phyloP scores from a whole-genome alignment of 75 land plant species.

The Cryptomeria japonica region DNA sequence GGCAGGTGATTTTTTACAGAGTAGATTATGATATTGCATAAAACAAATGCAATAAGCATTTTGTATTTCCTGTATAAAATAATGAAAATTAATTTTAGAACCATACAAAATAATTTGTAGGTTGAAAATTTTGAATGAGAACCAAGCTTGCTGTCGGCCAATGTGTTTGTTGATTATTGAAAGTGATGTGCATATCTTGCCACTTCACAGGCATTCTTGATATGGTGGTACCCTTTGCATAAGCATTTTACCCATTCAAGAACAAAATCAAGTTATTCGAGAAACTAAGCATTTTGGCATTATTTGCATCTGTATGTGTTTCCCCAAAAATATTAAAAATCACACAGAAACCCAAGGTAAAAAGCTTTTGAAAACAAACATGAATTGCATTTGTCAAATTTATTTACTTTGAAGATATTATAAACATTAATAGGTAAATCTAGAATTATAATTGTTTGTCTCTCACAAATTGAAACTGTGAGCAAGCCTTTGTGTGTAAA shows the following conservation, averaged over 20 bases:
- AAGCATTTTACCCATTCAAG: neutral
- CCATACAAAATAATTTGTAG: slow-evolving; percentile 6
- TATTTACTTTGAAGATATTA: neutral
- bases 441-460: neutral
- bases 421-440: neutral
- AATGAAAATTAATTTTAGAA: slow-evolving; percentile 1
- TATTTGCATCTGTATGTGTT: neutral
- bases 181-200: neutral
- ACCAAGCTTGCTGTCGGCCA: neutral
- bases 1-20: slow-evolving; percentile 10
- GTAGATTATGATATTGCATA: slow-evolving; percentile 1
- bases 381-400: neutral
- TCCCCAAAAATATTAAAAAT: neutral
- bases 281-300: neutral
- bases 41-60: neutral
- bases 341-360: neutral
- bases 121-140: slow-evolving; percentile 10
- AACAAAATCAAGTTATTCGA: neutral
- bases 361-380: neutral
- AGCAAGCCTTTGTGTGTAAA: neutral
- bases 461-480: neutral
- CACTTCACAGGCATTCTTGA: neutral
- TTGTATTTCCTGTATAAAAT: neutral
- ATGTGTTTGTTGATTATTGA: neutral
- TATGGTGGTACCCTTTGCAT: neutral